These are phyloP conservation scores for Cyclanthera cordifolia DNA, from an alignment of 306 rosid genomes.

Conservation along the genomic window DNA sequence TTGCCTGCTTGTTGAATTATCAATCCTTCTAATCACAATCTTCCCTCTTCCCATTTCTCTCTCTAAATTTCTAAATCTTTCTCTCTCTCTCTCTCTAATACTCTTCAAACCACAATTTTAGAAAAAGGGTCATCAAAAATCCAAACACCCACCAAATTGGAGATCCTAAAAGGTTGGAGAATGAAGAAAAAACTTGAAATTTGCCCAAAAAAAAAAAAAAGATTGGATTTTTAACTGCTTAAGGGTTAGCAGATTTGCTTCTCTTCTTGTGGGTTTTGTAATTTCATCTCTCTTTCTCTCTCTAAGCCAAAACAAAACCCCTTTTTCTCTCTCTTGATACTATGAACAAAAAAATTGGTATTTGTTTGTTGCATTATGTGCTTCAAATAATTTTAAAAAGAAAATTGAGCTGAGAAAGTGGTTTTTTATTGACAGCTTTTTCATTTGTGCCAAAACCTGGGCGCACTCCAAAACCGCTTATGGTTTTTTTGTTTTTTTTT, in stretches of 20 bases:
- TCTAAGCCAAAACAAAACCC: neutral
- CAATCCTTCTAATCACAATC: conserved; percentile 27
- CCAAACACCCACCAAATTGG: neutral
- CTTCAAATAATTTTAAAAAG: neutral
- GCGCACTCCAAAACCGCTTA: conserved; percentile 9
- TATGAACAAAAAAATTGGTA: too few relatives aligned
- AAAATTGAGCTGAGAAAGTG: neutral
- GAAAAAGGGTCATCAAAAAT: neutral
- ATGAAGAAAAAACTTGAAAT: neutral
- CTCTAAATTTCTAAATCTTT: neutral
- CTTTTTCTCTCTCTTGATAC: neutral
- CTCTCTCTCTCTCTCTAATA: neutral
- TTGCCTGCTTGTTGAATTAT: conserved; percentile 28
- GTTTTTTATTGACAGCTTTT: conserved; percentile 7
- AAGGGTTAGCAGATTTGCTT: neutral
- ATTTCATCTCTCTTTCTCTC: neutral
- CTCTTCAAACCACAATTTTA: neutral
- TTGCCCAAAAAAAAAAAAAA: neutral
- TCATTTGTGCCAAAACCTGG: conserved; percentile 11
- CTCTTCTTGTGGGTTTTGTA: neutral
- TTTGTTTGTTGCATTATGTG: neutral
- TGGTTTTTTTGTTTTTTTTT: neutral
- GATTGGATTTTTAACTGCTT: neutral
- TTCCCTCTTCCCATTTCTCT: conserved; percentile 28
- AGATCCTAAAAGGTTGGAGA: conserved; percentile 7